A percentile compares a stretch with the other conserved stretches of the same genome.
Conservation (phyloP, 2,329 filamentous ascomycete genomes). For the Aspergillus unguis region DNA sequence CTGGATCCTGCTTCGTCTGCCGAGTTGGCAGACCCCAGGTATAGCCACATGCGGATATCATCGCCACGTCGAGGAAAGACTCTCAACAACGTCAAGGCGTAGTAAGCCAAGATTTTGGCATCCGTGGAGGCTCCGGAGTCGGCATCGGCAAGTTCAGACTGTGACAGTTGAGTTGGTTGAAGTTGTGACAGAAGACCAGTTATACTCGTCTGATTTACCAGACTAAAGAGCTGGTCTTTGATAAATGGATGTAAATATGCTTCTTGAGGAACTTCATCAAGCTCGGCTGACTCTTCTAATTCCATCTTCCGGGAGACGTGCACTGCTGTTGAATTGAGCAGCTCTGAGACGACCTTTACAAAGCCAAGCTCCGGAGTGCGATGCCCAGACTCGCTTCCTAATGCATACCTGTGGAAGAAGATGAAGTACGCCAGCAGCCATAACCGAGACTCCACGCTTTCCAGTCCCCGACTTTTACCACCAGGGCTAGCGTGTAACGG, state of each 20-base stretch:
- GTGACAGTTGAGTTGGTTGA: conserved; percentile 25
- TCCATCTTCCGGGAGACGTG: conserved; percentile 53
- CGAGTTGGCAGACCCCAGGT: conserved; percentile 63
- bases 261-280: conserved; percentile 27
- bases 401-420: conserved; percentile 53
- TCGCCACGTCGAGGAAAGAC: conserved; percentile 80
- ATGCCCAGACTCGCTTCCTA: conserved; percentile 34
- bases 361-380: conserved; percentile 52
- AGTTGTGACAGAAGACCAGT: conserved; percentile 56
- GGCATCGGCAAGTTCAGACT: conserved; percentile 20
- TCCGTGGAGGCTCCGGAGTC: conserved; percentile 50
- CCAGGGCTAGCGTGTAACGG: conserved; percentile 26
- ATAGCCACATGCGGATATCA: conserved; percentile 92
- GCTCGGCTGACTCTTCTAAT: conserved; percentile 29
- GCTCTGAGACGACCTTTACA: conserved; percentile 53
- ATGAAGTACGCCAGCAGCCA: conserved; percentile 61
- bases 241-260: conserved; percentile 53
- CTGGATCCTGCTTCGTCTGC: conserved; percentile 35
- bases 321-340: conserved; percentile 56
- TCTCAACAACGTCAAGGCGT: conserved; percentile 77
- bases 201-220: conserved; percentile 74
- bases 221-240: conserved; percentile 61
- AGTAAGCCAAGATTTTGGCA: conserved; percentile 75
- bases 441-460: conserved; percentile 44
- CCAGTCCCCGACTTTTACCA: conserved; percentile 27